Base-by-base conservation (phyloP, 2,329 filamentous ascomycete genomes). In the Calonectria montana region DNA sequence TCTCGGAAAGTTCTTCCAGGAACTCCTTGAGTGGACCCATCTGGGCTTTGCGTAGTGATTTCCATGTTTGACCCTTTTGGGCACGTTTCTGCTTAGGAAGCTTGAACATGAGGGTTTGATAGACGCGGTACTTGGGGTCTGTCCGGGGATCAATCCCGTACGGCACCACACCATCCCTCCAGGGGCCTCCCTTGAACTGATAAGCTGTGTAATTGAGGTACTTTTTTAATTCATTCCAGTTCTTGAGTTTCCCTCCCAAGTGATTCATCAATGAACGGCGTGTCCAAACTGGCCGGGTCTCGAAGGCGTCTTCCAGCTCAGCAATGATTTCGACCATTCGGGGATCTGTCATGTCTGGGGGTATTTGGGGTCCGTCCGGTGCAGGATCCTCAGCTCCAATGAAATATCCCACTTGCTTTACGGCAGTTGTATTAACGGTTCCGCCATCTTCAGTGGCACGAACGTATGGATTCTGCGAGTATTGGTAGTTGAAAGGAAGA, bases 111-210 rank as follows among this genome's bases (percentile, higher is more conserved):
- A 98, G 87, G 0, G 95, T 97, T 83, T 99, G 97, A 82, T 97
- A 98, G 67, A 91, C 87, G 39, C 95, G 92, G 80, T 93, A 96
- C 67, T 91, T 89, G 0, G 94, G 91, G 73, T 96, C 92, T 16
- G 85, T 89, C 41, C 97, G 91, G 3, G 97, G 97, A 80, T 99
- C 97, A 23, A 97, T 84, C 12, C 96, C 96, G 82, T 96, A 97
- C 57, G 90, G 91, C 74, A 98, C 91, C 66, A 98, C 91, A 3
- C 94, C 92, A 82, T 98, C 96, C 74, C 95, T 91, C 93, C 95
- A 99, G 0, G 97, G 96, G 0, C 97, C 97, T 25, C 94, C 95
- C 71, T 94, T 93, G 87, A 98, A 98, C 83, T 96, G 94, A 84
- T 98, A 99, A 10, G 94, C 95, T 5, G 94, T 91, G 78, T 97